These are phyloP conservation scores for Chloroidium sp. DNA, from an alignment of 163 green algal species.

Conservation along the genomic window DNA sequence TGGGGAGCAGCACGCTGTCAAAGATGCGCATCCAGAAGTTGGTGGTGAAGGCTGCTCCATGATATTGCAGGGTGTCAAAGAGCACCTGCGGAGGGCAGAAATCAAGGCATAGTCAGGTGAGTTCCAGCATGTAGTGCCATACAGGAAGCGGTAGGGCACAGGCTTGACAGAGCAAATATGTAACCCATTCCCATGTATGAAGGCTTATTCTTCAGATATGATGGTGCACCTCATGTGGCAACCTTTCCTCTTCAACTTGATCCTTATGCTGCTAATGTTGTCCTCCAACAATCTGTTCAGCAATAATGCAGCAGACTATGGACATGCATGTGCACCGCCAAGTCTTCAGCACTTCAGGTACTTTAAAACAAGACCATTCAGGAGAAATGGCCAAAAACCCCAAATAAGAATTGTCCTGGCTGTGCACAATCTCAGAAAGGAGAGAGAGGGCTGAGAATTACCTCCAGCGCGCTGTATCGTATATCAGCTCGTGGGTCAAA, in stretches of 20 bases:
- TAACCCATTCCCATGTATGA: slow-evolving; percentile 3
- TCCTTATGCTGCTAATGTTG: too few relatives aligned
- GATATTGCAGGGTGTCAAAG: slow-evolving; percentile 90
- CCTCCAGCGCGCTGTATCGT: slow-evolving; percentile 61
- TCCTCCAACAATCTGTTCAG: too few relatives aligned
- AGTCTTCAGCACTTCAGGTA: not conserved
- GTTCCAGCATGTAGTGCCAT: not conserved
- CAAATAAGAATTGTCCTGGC: too few relatives aligned
- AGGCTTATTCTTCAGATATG: not conserved
- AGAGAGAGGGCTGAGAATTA: slow-evolving; percentile 1
- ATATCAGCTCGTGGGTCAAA: slow-evolving; percentile 86
- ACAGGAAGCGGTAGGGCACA: too few relatives aligned
- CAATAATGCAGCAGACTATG: too few relatives aligned
- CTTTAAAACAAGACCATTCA: too few relatives aligned
- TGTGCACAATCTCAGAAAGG: too few relatives aligned
- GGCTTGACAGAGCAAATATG: not conserved
- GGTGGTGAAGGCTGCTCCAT: slow-evolving; percentile 80
- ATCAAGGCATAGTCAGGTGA: not conserved
- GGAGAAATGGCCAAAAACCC: too few relatives aligned
- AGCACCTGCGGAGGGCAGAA: slow-evolving; percentile 51
- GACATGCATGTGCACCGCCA: too few relatives aligned
- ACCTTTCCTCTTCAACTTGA: too few relatives aligned
- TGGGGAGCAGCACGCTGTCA: slow-evolving; percentile 88
- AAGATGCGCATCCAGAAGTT: slow-evolving; percentile 92
- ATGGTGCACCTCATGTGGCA: not conserved